Evolutionary conservation across 768 basidiomycete genomes (phyloP), one percentile per base, ranked within the genome.

Genomic region (Terana coerulea): DNA sequence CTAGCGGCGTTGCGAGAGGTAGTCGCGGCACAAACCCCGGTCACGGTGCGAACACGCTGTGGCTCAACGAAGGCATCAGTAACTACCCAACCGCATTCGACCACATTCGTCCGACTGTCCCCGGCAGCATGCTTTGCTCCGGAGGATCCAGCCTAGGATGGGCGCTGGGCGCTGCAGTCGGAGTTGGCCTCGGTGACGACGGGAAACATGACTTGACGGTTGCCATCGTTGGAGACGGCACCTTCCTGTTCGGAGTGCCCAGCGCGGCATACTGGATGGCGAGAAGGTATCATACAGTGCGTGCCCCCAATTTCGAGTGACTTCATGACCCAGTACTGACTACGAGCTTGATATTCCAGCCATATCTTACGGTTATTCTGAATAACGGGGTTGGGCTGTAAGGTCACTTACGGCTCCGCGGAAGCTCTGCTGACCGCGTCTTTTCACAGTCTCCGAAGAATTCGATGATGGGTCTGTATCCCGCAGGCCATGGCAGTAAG

Each of bases 341-440:
- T n/a, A n/a, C n/a, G n/a, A n/a, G n/a, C 7, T 14, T 15, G 41
- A 9, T 14, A 5, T 17, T 3, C 17, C 52, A 86, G 84, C 86
- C 85, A 1, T 88, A 86, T 69, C 64, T 88, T 24, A 87, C 84
- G 0, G 70, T 88, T 55, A 71, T 88, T 0, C 65, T 89, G 12
- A 88, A 88, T 61, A 88, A 88, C 51, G 84, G 84, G 84, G 83
- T 0, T 84, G 83, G 84, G 80, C 72, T 58, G 77, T 79, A 51
- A 55, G 71, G 62, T 24, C 1, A 5, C 42, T 24, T n/a, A 19
- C 48, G n/a, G n/a, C 45, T 25, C 10, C 26, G n/a, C 28, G 15
- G 36, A 37, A 10, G 15, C 15, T 22, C n/a, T 5, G 33, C 15
- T 36, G 36, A 8, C 19, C 17, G 11, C 22, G 12, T 28, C n/a